phyloP scores from a whole-genome alignment of 2,329 filamentous ascomycete species.

The Didymella pomorum region DNA sequence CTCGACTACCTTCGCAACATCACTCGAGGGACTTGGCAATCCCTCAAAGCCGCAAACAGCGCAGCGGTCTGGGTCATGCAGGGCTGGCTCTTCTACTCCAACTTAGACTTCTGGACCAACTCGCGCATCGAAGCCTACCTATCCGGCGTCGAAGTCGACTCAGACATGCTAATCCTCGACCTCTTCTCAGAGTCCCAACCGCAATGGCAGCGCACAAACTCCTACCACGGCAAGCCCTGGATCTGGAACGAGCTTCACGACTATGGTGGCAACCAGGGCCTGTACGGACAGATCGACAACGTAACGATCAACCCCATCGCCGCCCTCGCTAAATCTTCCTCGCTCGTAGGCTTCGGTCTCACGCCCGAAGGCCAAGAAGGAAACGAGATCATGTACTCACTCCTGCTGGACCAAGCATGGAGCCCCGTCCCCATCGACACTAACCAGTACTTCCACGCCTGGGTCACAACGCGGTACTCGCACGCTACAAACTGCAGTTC shows the following conservation, averaged over 20 bases:
- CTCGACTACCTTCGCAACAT: slow-evolving; percentile 55
- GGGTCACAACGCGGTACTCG: slow-evolving; percentile 25
- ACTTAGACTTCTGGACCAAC: slow-evolving; percentile 55
- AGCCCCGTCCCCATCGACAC: slow-evolving; percentile 55
- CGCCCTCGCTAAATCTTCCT: background rate
- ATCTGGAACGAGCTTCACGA: slow-evolving; percentile 63
- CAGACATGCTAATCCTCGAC: slow-evolving; percentile 61
- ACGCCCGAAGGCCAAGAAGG: slow-evolving; percentile 34
- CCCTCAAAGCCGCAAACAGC: slow-evolving; percentile 59
- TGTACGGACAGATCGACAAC: slow-evolving; percentile 61
- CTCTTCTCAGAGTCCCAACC: slow-evolving; percentile 60
- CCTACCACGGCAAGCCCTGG: slow-evolving; percentile 62
- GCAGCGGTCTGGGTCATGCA: slow-evolving; percentile 63
- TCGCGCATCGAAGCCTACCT: slow-evolving; percentile 60
- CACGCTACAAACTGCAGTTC: background rate
- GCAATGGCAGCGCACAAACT: slow-evolving; percentile 61
- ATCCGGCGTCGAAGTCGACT: slow-evolving; percentile 53
- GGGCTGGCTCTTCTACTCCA: slow-evolving; percentile 50
- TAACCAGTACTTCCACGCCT: slow-evolving; percentile 55
- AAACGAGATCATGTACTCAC: slow-evolving; percentile 62
- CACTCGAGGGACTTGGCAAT: slow-evolving; percentile 55
- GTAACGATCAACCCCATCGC: slow-evolving; percentile 52
- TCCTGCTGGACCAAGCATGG: slow-evolving; percentile 63
- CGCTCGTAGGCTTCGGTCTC: background rate
- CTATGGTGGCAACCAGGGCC: slow-evolving; percentile 60